Base-by-base conservation (phyloP, 257 asterid species). In the Osmanthus fragrans region DNA sequence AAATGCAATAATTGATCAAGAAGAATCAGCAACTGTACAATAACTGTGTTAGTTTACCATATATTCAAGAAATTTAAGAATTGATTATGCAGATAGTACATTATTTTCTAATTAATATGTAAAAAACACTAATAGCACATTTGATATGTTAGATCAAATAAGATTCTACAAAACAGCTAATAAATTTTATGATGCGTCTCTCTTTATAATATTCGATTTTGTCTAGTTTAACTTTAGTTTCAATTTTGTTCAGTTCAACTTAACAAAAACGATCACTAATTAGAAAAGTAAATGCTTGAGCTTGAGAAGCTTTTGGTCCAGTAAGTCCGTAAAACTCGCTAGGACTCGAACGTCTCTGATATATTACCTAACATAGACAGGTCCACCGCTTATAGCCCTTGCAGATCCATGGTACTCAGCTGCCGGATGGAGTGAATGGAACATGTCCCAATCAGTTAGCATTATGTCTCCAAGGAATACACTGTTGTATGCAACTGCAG, bases 381-480 rank as follows among this genome's bases (percentile, higher is more conserved):
- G 97, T 34, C 97, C 97, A 25, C 96, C 98, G 39, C 96, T 91
- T 71, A 93, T 87, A 4, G 96, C 97, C 80, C 97, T 81, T 3
- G 97, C 96, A 0, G 98, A 93, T 23, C 85, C 98, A 18, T 93
- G 98, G 82, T 88, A 93, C 78, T 91, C 98, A 1, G 98, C 98
- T 0, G 91, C 97, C 1, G 94, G 97, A 80, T 93, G 98, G 51
- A 93, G 88, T 64, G 96, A 93, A 70, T 93, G 98, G 84, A 93
- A 93, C 98, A 93, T 93, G 64, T 93, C 98, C 98, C 98, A 91
- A 79, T 93, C 98, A 49, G 98, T 92, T 79, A 77, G 80, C 98
- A 93, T 93, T 7, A 93, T 42, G 80, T 93, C 98, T 71, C 97
- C 96, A 0, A 91, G 82, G 84, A 93, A 93, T 5, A 93, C 88